Conservation (phyloP, 1,284 basidiomycete species). For the Malassezia caprae region DNA sequence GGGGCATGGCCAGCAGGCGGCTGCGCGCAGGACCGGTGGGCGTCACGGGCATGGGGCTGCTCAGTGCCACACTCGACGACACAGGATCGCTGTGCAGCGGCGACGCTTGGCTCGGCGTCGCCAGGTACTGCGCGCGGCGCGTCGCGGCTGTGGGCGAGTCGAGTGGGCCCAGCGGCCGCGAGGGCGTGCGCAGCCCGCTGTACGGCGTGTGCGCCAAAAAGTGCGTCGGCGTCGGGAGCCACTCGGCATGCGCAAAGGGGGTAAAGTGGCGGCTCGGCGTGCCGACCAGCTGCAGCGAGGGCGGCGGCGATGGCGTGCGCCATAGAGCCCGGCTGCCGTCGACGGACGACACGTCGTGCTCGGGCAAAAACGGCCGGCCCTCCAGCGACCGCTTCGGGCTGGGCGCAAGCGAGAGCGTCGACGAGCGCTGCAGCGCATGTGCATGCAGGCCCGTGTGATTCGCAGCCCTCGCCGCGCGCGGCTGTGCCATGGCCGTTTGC, state of each 20-base stretch:
- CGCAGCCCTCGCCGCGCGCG: background rate
- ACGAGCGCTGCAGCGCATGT: background rate
- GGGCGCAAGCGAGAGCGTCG: constrained; percentile 16
- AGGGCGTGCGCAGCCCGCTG: background rate
- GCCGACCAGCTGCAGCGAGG: background rate
- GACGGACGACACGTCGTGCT: background rate
- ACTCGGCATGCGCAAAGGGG: background rate
- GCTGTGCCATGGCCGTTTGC: background rate
- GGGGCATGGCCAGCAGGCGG: background rate
- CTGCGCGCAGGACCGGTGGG: background rate
- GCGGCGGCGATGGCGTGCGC: constrained; percentile 15
- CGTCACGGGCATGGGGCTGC: constrained; percentile 8
- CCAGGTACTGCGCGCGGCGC: background rate
- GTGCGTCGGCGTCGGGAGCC: constrained; percentile 11
- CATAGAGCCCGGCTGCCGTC: background rate
- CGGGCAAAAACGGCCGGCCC: background rate
- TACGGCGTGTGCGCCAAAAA: constrained; percentile 11
- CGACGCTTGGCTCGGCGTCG: background rate
- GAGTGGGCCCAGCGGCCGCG: constrained; percentile 1
- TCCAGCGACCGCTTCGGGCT: constrained; percentile 2
- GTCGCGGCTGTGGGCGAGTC: constrained; percentile 12
- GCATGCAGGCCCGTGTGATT: background rate
- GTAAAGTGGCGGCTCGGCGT: constrained; percentile 16
- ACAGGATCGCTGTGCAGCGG: constrained; percentile 1
- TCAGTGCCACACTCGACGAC: background rate